A percentile compares a stretch with the other conserved stretches of the same genome.
phyloP scores from a whole-genome alignment of 148 eudicot genomes.

The Selenicereus undatus region DNA sequence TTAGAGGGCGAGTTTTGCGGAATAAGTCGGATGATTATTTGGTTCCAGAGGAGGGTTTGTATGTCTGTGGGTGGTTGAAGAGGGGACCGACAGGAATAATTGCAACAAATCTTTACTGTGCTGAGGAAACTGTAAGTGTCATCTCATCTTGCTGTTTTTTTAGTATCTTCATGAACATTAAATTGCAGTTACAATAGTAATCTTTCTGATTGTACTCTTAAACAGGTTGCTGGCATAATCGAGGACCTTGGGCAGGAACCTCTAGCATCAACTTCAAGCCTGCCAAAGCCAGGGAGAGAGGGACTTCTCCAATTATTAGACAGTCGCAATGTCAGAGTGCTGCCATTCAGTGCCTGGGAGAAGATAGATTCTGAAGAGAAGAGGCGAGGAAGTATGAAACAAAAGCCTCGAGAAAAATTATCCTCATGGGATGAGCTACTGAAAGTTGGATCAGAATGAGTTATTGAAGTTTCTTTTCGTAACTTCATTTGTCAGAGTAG shows the following conservation, averaged over 20 bases:
- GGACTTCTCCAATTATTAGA: slow-evolving; percentile 65
- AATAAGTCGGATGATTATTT: slow-evolving; percentile 28
- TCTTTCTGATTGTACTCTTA: not conserved
- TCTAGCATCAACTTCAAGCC: slow-evolving; percentile 34
- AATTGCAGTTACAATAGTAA: not conserved
- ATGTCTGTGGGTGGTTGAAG: slow-evolving; percentile 96
- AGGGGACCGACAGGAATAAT: slow-evolving; percentile 97
- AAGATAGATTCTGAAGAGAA: slow-evolving; percentile 75
- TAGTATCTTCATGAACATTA: not conserved
- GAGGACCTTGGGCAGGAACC: slow-evolving; percentile 62
- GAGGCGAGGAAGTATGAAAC: slow-evolving; percentile 55
- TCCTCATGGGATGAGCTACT: slow-evolving; percentile 67
- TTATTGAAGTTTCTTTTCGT: not conserved
- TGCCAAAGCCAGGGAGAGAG: slow-evolving; percentile 72
- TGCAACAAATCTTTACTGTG: slow-evolving; percentile 85
- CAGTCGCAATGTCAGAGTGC: slow-evolving; percentile 44
- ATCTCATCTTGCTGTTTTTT: not conserved
- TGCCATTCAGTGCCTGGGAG: slow-evolving; percentile 74
- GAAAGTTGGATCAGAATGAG: slow-evolving; percentile 44
- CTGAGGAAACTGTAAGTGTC: slow-evolving; percentile 85
- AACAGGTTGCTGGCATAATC: slow-evolving; percentile 62
- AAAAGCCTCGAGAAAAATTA: slow-evolving; percentile 77
- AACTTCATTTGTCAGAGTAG: not conserved
- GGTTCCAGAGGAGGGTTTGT: slow-evolving; percentile 41
- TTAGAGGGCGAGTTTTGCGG: slow-evolving; percentile 66